Percentiles rank a stretch among this genome's conserved stretches.
phyloP scores from a whole-genome alignment of 768 basidiomycete genomes.

The Tricholoma sp. region DNA sequence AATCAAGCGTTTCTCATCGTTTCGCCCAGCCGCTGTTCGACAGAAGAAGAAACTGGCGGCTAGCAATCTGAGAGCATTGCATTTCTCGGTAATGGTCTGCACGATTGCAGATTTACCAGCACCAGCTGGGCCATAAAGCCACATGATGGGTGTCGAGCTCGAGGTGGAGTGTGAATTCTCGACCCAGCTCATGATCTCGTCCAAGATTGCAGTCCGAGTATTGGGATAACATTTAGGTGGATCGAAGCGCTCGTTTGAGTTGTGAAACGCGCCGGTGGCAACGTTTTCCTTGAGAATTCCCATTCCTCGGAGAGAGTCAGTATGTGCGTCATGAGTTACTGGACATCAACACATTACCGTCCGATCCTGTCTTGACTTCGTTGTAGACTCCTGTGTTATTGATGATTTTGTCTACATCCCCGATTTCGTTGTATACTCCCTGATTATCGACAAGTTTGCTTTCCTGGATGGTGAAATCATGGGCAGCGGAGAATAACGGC shows the following conservation, averaged over 20 bases:
- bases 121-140: slow-evolving; percentile 16
- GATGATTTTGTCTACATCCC: too few relatives aligned
- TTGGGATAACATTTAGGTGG: slow-evolving; percentile 1
- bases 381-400: too few relatives aligned
- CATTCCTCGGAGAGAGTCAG: background rate
- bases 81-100: slow-evolving; percentile 18
- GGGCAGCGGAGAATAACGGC: too few relatives aligned
- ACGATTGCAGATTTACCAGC: slow-evolving; percentile 21
- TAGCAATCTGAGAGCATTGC: slow-evolving; percentile 12
- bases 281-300: background rate
- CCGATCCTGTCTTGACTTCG: too few relatives aligned
- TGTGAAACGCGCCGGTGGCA: background rate
- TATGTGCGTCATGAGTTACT: too few relatives aligned
- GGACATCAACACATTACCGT: too few relatives aligned
- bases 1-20: slow-evolving; percentile 19
- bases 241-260: background rate
- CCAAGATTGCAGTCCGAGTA: background rate
- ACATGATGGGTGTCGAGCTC: background rate
- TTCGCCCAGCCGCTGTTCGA: slow-evolving; percentile 20
- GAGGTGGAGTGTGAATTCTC: background rate
- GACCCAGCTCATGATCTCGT: background rate
- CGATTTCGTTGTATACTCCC: too few relatives aligned
- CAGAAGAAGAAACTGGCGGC: slow-evolving; percentile 33
- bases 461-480: too few relatives aligned
- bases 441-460: too few relatives aligned